Base-by-base conservation (phyloP, 192 early-diverging fungal genomes). In the Blastocladiella britannica region DNA sequence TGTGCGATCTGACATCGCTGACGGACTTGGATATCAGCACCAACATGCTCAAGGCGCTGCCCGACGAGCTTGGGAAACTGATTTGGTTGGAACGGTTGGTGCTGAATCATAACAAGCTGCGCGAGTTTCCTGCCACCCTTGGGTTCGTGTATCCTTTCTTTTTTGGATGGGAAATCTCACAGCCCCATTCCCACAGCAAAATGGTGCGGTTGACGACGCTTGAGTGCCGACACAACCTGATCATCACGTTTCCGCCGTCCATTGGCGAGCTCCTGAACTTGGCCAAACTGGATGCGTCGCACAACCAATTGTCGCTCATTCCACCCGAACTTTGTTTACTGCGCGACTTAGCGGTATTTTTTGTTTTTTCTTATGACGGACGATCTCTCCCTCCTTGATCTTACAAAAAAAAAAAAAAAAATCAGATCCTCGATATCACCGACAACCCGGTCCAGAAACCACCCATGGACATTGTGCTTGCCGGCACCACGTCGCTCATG, bases 51-150 rank as follows among this genome's bases (percentile, higher is more conserved):
- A 51, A 60, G 29, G 31, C 26, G 0, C n/a, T 60, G 23, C 59
- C 59, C 7, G 59, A 60, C 20, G 59, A 59, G 26, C 59, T 60
- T 29, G 59, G 59, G 22, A 52, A 60, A 22, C 37, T 60, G 26
- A 22, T 29, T 12, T 20, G 15, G n/a, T 31, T 60, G 4, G 59
- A 60, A 29, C 59, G 58, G 25, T 54, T 60, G 4, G 4, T 27
- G 7, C 31, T 47, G 22, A 60, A 54, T 25, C 29, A 52, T 23
- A 60, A 60, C 56, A 59, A 60, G 26, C 31, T 60, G 27, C 25
- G 58, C 27, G 15, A 12, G 25, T 1, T 60, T 28, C 59, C 59
- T 12, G 59, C 25, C 4, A 51, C 59, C 3, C 59, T 60, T 22
- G 59, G 59, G 59, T 60, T 15, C 26, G 55, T 6, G 20, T 1